Conservation (phyloP, 495 filamentous ascomycete species). For the Cercophora scortea region DNA sequence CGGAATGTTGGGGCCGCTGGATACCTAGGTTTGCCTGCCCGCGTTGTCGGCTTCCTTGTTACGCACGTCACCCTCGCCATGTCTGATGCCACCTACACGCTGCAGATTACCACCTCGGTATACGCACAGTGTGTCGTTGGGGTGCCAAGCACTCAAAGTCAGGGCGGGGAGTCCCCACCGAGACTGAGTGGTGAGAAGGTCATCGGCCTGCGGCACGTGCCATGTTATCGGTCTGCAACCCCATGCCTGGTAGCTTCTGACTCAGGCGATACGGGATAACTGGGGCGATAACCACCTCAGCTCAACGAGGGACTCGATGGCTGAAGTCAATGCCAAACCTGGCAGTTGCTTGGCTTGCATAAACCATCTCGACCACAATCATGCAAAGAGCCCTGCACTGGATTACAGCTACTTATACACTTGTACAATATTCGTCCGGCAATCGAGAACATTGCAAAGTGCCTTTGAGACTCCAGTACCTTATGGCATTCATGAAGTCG, state of each 20-base stretch:
- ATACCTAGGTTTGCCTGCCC: too few species aligned
- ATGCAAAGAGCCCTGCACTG: too few species aligned
- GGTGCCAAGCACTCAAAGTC: neutral
- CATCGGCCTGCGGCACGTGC: neutral
- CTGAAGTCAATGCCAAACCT: too few species aligned
- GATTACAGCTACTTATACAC: too few species aligned
- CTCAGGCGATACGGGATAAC: neutral
- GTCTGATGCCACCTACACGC: neutral
- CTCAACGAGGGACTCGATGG: too few species aligned
- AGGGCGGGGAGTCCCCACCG: neutral
- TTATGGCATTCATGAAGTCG: too few species aligned
- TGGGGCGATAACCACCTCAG: neutral
- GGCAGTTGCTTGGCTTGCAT: too few species aligned
- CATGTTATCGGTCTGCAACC: neutral
- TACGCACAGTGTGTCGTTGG: neutral
- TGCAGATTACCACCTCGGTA: neutral
- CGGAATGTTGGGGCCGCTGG: too few species aligned
- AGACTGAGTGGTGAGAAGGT: neutral
- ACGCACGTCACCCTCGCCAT: neutral
- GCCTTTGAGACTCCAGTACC: too few species aligned
- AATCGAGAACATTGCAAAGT: too few species aligned
- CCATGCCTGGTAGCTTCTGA: neutral
- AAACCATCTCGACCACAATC: too few species aligned
- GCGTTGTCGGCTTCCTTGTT: neutral
- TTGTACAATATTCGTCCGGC: too few species aligned